Evolutionary conservation across 768 basidiomycete genomes (phyloP).

Genomic region (Erythrobasidium yunnanense): DNA sequence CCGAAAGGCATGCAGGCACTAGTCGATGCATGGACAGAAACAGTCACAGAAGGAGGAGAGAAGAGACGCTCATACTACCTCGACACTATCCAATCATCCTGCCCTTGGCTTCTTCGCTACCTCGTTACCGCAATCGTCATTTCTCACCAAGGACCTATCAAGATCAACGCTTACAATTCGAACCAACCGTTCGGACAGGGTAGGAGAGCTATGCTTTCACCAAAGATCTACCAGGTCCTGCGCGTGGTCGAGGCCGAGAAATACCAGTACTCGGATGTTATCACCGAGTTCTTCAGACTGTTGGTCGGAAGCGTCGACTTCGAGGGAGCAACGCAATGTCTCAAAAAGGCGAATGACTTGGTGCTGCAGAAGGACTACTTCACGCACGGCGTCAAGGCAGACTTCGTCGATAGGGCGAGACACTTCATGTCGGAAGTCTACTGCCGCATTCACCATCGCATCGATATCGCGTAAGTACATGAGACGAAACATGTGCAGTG

Average conservation of each 20-base stretch:
- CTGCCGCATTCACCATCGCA: constrained; percentile 80
- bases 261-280: constrained; percentile 88
- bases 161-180: constrained; percentile 26
- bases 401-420: constrained; percentile 91
- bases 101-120: constrained; percentile 89
- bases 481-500: no score
- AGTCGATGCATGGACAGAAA: constrained; percentile 90
- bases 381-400: constrained; percentile 75
- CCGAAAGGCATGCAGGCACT: constrained; percentile 78
- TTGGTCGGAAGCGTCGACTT: constrained; percentile 94
- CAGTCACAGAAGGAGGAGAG: constrained; percentile 39
- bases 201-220: constrained; percentile 21
- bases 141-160: constrained; percentile 47
- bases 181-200: constrained; percentile 6
- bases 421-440: constrained; percentile 95
- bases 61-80: constrained; percentile 51
- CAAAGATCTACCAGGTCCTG: constrained; percentile 76
- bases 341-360: constrained; percentile 50
- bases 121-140: constrained; percentile 85
- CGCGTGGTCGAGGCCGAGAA: constrained; percentile 89
- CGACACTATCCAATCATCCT: constrained; percentile 94
- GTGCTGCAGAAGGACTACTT: constrained; percentile 91
- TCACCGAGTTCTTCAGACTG: constrained; percentile 85
- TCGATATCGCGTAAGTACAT: constrained; percentile 46
- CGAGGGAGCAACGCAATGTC: constrained; percentile 69